Conservation (phyloP, 805 yeast species). For the Kodamaea fukazawae region DNA sequence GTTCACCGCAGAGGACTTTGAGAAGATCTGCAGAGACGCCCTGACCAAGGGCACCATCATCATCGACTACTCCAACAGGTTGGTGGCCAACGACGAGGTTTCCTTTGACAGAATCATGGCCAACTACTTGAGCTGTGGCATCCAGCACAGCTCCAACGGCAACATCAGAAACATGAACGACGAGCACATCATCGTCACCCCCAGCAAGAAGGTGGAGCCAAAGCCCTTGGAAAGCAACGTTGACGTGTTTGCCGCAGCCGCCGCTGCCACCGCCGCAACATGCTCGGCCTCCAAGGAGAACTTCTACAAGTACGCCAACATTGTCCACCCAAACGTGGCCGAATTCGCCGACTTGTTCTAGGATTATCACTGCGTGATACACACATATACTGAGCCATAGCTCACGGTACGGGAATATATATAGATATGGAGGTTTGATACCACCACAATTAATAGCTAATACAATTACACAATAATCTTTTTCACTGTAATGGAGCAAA, state of each 20-base stretch:
- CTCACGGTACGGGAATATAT: too few species aligned
- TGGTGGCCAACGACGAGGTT: conserved; percentile 49
- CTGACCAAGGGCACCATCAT: conserved; percentile 24
- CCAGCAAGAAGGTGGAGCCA: conserved; percentile 1
- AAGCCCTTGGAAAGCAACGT: conserved; percentile 2
- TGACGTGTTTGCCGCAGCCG: conserved; percentile 1
- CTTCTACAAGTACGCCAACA: conserved; percentile 8
- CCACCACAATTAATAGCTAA: too few species aligned
- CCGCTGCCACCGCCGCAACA: conserved; percentile 5
- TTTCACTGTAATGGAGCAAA: too few species aligned
- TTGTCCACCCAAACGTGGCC: conserved; percentile 43
- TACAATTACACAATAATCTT: too few species aligned
- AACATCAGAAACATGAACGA: conserved; percentile 10
- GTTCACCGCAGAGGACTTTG: conserved; percentile 20
- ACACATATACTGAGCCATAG: too few species aligned
- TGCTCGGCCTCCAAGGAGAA: conserved; percentile 4
- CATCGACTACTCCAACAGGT: conserved; percentile 62
- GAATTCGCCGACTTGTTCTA: conserved; percentile 45
- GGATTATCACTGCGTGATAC: not conserved
- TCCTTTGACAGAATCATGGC: conserved; percentile 44
- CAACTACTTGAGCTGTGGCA: conserved; percentile 33
- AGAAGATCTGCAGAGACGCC: conserved; percentile 14
- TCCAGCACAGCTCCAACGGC: conserved; percentile 20
- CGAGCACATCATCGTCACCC: conserved; percentile 7
- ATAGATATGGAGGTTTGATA: too few species aligned